Base-by-base conservation (phyloP, 208 protist species). In the Trypanosoma mega region DNA sequence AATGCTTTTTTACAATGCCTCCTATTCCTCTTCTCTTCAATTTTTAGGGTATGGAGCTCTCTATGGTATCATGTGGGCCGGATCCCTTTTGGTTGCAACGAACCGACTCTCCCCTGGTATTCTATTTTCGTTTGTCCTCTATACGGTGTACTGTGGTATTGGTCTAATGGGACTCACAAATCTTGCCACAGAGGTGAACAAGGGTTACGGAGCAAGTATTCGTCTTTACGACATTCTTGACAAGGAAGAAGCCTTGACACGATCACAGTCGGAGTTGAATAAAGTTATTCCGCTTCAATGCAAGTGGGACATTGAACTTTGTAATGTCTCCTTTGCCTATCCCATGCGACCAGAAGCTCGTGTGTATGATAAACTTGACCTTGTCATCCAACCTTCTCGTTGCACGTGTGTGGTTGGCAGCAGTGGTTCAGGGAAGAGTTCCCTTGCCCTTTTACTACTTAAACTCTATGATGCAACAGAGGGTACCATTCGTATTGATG, bases 111-210 rank as follows among this genome's bases (percentile, higher is more conserved):
- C 92, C 23, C 73, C 87, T 11, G 92, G 92, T 12, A 44, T 85
- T 4, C 79, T 97, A 51, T 93, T 93, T 54, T 93, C 85, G n/a
- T 93, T 97, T 45, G 73, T 94, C 46, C 70, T 97, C 2, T 96
- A 97, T 63, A 92, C 83, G 4, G 74, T 97, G 20, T 97, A 94
- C 77, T 88, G 86, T 66, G 88, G 86, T 9, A 81, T 92, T 20
- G 90, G 86, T 11, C 61, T 93, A 30, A 87, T 92, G 72, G 90
- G 90, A n/a, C 45, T 93, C 21, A 88, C 84, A 0, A 92, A 92
- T 52, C 31, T 93, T 14, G 86, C 63, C 26, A 86, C 85, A 9
- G 90, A 96, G 36, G 72, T 96, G 48, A 96, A 93, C 69, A 92
- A 85, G 45, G 85, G 86, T 46, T 91, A 90, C 74, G 90, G 85